Evolutionary conservation across 768 basidiomycete genomes (phyloP).

Genomic region (Lentinus brumalis): DNA sequence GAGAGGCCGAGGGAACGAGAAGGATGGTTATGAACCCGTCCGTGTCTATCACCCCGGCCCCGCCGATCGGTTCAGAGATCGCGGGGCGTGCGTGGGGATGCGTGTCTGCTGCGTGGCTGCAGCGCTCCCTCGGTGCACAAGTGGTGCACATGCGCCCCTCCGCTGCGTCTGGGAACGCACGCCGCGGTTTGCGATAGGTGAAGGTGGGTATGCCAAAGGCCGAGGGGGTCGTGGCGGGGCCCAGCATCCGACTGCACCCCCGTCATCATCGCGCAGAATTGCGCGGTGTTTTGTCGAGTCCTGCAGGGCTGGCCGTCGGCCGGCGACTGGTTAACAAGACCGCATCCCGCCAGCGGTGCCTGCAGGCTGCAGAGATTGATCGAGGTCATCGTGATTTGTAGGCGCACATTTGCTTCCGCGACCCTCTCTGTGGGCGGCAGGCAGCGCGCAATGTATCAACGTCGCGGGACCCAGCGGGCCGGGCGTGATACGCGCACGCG

Average conservation of each 20-base stretch:
- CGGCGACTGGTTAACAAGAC: background rate
- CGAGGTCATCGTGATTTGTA: constrained; percentile 18
- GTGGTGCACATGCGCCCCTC: constrained; percentile 13
- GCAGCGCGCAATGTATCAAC: constrained; percentile 6
- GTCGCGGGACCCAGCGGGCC: background rate
- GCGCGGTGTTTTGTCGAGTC: too few species aligned
- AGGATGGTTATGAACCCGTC: constrained; percentile 22
- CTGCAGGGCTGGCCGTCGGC: too few species aligned
- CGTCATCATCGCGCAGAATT: background rate
- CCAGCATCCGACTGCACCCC: background rate
- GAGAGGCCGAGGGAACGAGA: constrained; percentile 21
- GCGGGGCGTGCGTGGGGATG: background rate
- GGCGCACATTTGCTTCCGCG: constrained; percentile 22
- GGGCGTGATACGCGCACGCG: background rate
- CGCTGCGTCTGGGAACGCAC: constrained; percentile 8
- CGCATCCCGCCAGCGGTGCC: background rate
- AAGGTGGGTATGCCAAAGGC: background rate
- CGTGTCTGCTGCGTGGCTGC: background rate
- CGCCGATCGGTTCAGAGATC: constrained; percentile 16
- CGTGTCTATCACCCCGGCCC: constrained; percentile 25
- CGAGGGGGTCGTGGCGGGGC: background rate
- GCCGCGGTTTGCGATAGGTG: constrained; percentile 10
- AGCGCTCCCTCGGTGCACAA: constrained; percentile 10
- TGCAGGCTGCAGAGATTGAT: background rate
- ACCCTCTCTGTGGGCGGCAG: constrained; percentile 2